Percentiles rank a stretch among this genome's conserved stretches.
phyloP scores from a whole-genome alignment of 2,329 filamentous ascomycete species.

The Nemania diffusa region DNA sequence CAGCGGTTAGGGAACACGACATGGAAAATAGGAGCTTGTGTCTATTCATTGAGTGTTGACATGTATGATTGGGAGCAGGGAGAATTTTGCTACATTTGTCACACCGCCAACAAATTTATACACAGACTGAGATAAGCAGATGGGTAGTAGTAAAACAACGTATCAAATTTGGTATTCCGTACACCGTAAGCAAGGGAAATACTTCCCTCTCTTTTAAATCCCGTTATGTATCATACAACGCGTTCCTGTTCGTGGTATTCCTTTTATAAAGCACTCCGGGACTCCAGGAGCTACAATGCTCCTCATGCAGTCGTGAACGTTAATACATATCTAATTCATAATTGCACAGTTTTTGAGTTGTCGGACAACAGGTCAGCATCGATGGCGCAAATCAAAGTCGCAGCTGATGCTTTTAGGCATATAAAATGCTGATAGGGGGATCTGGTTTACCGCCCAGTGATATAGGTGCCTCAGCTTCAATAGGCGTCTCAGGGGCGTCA shows the following conservation, averaged over 20 bases:
- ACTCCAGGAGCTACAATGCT: slow-evolving; percentile 31
- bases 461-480: slow-evolving; percentile 38
- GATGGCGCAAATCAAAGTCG: not conserved
- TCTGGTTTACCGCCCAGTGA: slow-evolving; percentile 28
- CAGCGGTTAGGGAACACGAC: not conserved
- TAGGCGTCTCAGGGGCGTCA: slow-evolving; percentile 40
- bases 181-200: not conserved
- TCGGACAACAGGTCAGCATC: not conserved
- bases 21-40: not conserved
- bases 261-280: slow-evolving; percentile 30
- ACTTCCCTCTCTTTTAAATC: not conserved
- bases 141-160: not conserved
- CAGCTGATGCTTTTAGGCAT: slow-evolving; percentile 6
- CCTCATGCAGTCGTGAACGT: slow-evolving; percentile 33
- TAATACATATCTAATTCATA: slow-evolving; percentile 35
- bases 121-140: not conserved
- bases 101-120: not conserved
- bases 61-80: not conserved
- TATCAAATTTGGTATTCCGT: slow-evolving; percentile 13
- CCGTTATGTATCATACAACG: slow-evolving; percentile 28
- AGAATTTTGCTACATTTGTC: not conserved
- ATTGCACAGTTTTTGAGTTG: slow-evolving; percentile 31
- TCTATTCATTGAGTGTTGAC: not conserved
- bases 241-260: slow-evolving; percentile 33
- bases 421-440: slow-evolving; percentile 22